These are phyloP conservation scores for Carex sylvatica DNA, from an alignment of 202 grass and related monocot species.

Conservation along the genomic window DNA sequence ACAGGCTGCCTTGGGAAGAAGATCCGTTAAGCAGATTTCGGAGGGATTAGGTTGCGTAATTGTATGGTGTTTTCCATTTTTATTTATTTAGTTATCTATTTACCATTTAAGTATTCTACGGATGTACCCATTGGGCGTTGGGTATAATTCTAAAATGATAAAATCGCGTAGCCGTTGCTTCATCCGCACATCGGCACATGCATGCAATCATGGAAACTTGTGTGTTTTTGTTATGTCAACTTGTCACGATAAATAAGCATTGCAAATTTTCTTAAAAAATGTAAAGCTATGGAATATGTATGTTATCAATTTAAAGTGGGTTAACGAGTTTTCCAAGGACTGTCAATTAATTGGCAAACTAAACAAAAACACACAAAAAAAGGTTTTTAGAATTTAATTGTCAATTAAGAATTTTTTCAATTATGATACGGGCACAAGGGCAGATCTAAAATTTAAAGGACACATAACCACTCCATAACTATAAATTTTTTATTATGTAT, in stretches of 20 bases:
- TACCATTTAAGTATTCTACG: constrained; percentile 19
- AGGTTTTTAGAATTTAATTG: no score
- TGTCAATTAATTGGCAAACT: no score
- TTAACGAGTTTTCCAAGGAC: no score
- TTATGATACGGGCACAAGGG: no score
- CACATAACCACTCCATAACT: no score
- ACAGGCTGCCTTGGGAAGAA: constrained; percentile 4
- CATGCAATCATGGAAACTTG: constrained; percentile 2
- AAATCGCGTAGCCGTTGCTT: not conserved
- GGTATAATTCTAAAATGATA: not conserved
- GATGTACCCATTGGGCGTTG: not conserved
- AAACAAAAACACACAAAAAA: no score
- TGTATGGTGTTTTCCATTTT: not conserved
- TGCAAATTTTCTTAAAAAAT: no score
- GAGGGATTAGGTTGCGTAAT: constrained; percentile 6
- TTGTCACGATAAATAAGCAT: not conserved
- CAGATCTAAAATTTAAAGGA: no score
- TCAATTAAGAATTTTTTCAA: no score
- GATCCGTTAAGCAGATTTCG: not conserved
- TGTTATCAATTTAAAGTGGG: no score
- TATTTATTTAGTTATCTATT: not conserved
- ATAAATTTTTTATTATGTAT: no score
- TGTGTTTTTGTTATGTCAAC: not conserved
- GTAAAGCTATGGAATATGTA: no score
- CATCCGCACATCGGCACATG: constrained; percentile 8